phyloP scores from a whole-genome alignment of 129 eudicot species.

The sunflower (Helianthus annuus) region DNA sequence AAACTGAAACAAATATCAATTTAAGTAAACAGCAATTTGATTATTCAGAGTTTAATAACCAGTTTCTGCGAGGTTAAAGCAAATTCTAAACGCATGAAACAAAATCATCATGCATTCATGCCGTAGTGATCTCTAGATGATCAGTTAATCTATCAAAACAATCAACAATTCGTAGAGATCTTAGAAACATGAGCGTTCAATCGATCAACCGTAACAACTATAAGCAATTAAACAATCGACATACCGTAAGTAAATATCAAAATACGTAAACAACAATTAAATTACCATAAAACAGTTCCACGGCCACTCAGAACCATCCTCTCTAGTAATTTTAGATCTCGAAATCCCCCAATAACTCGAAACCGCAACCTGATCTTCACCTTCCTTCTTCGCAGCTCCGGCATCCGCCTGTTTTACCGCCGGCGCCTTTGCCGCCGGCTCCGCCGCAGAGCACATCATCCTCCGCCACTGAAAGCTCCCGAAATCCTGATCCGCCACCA shows the following conservation, averaged over 20 bases:
- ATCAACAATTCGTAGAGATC: slow-evolving; percentile 11
- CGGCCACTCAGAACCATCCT: slow-evolving; percentile 94
- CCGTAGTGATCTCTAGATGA: neutral
- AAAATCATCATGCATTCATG: neutral
- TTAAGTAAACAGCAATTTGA: neutral
- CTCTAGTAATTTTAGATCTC: slow-evolving; percentile 51
- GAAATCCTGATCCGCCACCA: slow-evolving; percentile 28
- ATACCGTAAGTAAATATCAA: neutral
- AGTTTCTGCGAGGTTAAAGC: neutral
- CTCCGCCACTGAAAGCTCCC: slow-evolving; percentile 45
- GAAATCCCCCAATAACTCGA: slow-evolving; percentile 87
- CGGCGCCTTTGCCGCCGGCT: slow-evolving; percentile 34
- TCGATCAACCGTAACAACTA: neutral
- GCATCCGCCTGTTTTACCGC: slow-evolving; percentile 33
- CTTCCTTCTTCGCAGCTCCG: slow-evolving; percentile 31
- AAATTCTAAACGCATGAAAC: neutral
- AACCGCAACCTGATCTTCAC: slow-evolving; percentile 22
- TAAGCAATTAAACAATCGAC: neutral
- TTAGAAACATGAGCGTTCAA: neutral
- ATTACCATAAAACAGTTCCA: slow-evolving; percentile 99
- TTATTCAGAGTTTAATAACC: neutral
- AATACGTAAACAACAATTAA: neutral
- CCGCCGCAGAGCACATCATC: slow-evolving; percentile 57
- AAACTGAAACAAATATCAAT: neutral
- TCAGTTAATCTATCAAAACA: neutral